Conservation (phyloP, 345 rosid species). For the Lepidium aucheri region DNA sequence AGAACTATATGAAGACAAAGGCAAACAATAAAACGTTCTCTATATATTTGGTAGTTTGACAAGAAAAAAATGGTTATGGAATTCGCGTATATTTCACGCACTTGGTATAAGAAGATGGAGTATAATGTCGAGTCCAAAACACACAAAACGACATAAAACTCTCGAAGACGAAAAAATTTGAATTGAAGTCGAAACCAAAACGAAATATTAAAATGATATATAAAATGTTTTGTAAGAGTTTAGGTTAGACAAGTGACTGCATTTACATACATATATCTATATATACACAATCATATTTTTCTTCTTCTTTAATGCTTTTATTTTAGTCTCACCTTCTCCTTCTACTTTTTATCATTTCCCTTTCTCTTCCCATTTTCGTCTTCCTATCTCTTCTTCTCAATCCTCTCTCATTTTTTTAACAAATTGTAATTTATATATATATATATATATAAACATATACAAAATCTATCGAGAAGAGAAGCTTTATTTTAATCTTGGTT, state of each 20-base stretch:
- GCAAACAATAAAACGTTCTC: neutral
- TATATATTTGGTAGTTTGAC: neutral
- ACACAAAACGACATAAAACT: constrained; percentile 29
- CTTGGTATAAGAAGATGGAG: constrained; percentile 4
- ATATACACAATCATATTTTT: constrained; percentile 7
- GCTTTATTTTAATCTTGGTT: constrained; percentile 29
- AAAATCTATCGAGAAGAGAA: constrained; percentile 26
- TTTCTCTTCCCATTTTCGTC: constrained; percentile 18
- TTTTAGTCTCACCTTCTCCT: constrained; percentile 31
- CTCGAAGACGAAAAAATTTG: neutral
- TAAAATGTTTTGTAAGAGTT: constrained; percentile 10
- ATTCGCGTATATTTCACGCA: constrained; percentile 18
- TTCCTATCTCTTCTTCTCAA: constrained; percentile 12
- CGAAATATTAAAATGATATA: neutral
- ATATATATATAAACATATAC: neutral
- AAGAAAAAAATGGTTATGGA: too few relatives aligned
- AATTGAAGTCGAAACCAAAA: constrained; percentile 21
- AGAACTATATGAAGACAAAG: neutral
- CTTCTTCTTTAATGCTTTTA: constrained; percentile 29
- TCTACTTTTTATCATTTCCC: constrained; percentile 23
- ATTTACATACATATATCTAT: constrained; percentile 19
- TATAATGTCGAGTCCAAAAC: constrained; percentile 7
- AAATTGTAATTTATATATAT: neutral
- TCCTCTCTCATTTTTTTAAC: neutral
- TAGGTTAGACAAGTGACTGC: constrained; percentile 34